phyloP scores from a whole-genome alignment of 805 yeast genomes.

The Cyberlindnera meyerae region DNA sequence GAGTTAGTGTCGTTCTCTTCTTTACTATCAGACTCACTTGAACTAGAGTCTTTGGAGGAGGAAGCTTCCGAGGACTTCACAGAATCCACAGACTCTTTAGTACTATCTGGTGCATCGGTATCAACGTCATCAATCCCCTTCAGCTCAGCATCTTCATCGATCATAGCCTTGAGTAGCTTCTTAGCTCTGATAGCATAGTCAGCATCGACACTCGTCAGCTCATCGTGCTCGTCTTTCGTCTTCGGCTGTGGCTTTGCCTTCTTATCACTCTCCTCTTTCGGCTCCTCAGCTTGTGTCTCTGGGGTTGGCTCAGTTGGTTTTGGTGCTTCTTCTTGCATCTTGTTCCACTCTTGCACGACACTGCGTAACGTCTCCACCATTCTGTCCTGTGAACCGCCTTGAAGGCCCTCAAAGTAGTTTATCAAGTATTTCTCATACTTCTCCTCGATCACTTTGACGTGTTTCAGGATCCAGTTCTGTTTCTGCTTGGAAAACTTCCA shows the following conservation, averaged over 20 bases:
- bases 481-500: slow-evolving; percentile 89
- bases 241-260: slow-evolving; percentile 6
- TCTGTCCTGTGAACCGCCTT: slow-evolving; percentile 66
- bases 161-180: slow-evolving; percentile 19
- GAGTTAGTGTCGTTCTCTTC: no score
- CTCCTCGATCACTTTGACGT: slow-evolving; percentile 47
- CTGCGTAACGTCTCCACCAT: slow-evolving; percentile 43
- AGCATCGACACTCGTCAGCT: slow-evolving; percentile 24
- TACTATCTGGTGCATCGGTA: no score
- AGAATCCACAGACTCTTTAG: slow-evolving; percentile 1
- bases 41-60: no score
- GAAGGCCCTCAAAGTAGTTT: slow-evolving; percentile 53
- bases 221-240: slow-evolving; percentile 14
- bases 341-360: slow-evolving; percentile 55
- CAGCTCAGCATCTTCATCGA: slow-evolving; percentile 15
- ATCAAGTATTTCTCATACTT: slow-evolving; percentile 47
- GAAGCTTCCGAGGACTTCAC: no score
- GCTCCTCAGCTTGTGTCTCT: slow-evolving; percentile 1
- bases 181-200: slow-evolving; percentile 26
- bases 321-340: slow-evolving; percentile 14
- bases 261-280: slow-evolving; percentile 1
- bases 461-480: slow-evolving; percentile 78
- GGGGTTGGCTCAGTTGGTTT: slow-evolving; percentile 1
- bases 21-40: no score
- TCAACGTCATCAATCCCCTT: slow-evolving; percentile 22